Percentiles rank a stretch among this genome's conserved stretches.
phyloP scores from a whole-genome alignment of 257 asterid genomes.

The Capsicum pubescens region DNA sequence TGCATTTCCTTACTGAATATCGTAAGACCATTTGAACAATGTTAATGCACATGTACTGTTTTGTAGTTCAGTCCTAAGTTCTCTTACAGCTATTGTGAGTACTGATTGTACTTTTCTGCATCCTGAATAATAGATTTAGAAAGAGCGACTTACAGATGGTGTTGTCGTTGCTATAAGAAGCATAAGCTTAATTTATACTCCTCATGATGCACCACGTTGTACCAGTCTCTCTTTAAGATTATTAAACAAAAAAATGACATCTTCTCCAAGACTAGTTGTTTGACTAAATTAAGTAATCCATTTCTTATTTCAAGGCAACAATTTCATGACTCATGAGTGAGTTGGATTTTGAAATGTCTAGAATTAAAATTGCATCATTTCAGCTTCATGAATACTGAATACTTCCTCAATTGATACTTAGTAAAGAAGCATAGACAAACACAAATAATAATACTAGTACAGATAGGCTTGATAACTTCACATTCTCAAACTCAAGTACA shows the following conservation, averaged over 20 bases:
- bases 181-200: background rate
- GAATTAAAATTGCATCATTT: background rate
- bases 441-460: background rate
- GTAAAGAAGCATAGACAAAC: background rate
- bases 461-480: background rate
- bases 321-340: background rate
- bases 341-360: background rate
- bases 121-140: too few species aligned
- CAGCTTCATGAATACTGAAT: conserved; percentile 1
- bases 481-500: conserved; percentile 19
- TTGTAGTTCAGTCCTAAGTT: too few species aligned
- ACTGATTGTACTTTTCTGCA: too few species aligned
- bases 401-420: background rate
- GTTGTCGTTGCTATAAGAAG: too few species aligned
- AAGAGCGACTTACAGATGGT: too few species aligned
- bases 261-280: background rate
- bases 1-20: too few species aligned
- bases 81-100: too few species aligned
- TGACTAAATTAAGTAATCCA: background rate
- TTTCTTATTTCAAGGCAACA: background rate
- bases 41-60: too few species aligned
- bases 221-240: too few species aligned
- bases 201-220: background rate
- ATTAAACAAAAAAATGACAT: background rate
- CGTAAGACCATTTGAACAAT: too few species aligned